A percentile compares a stretch with the other conserved stretches of the same genome.
phyloP scores from a whole-genome alignment of 345 rosid genomes.

The Alliaria petiolata region DNA sequence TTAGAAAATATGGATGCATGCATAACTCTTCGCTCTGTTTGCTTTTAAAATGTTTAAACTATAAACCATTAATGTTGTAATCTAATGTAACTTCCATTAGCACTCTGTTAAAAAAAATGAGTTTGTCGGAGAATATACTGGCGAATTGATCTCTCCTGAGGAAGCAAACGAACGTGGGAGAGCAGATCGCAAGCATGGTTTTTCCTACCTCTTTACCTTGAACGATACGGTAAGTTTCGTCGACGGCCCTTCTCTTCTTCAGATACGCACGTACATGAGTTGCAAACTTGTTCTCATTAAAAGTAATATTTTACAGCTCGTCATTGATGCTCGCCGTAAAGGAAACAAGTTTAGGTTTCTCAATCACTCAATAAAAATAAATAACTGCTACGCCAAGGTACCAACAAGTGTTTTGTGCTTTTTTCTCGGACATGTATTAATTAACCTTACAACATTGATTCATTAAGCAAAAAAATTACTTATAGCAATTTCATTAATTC shows the following conservation, averaged over 20 bases:
- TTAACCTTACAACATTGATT: no score
- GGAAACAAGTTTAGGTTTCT: constrained; percentile 92
- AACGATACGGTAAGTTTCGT: constrained; percentile 75
- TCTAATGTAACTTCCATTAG: constrained; percentile 38
- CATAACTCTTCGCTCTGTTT: no score
- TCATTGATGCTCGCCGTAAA: constrained; percentile 79
- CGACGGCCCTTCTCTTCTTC: neutral
- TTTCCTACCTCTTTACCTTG: constrained; percentile 79
- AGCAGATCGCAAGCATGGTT: constrained; percentile 60
- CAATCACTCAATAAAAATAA: constrained; percentile 74
- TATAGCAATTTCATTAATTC: no score
- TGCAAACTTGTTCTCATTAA: neutral
- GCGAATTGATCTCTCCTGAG: constrained; percentile 70
- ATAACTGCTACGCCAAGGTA: constrained; percentile 89
- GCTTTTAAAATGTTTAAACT: no score
- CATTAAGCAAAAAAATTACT: no score
- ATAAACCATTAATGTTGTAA: neutral
- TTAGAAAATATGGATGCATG: no score
- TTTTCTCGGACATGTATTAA: neutral
- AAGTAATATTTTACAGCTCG: constrained; percentile 49
- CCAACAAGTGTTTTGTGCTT: no score
- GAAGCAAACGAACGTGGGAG: constrained; percentile 92
- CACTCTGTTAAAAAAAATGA: constrained; percentile 72
- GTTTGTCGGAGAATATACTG: constrained; percentile 93
- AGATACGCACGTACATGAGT: neutral